Evolutionary conservation across 352 stramenopile species (phyloP).

Genomic region (Blastocystis sp.): DNA sequence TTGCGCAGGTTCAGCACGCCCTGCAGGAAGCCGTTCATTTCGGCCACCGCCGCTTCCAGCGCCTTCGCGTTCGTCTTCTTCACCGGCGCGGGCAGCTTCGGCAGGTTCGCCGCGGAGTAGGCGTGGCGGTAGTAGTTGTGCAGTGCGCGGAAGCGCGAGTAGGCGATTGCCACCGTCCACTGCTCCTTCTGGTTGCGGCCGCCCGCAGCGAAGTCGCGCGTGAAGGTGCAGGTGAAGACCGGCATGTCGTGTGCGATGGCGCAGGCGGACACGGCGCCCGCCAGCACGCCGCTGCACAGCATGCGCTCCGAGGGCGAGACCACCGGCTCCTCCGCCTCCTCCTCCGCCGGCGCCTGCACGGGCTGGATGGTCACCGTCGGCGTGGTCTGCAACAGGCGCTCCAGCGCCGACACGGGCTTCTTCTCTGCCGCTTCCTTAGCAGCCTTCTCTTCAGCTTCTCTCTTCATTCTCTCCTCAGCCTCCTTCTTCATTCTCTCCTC

Average conservation of each 20-base stretch:
- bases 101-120: not conserved
- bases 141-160: constrained; percentile 26
- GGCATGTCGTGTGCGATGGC: not conserved
- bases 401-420: constrained; percentile 6
- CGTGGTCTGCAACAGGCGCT: constrained; percentile 26
- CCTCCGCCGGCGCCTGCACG: not conserved
- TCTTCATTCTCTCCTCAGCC: not conserved
- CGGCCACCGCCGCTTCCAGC: not conserved
- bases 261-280: not conserved
- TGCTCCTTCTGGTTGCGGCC: not conserved
- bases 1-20: constrained; percentile 43
- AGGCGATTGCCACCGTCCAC: constrained; percentile 10
- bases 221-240: not conserved
- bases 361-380: constrained; percentile 10
- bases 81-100: constrained; percentile 13
- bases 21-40: constrained; percentile 5
- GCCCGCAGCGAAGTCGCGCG: not conserved
- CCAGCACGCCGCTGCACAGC: constrained; percentile 34
- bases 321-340: not conserved
- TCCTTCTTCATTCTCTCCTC: not conserved
- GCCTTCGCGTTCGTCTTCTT: not conserved
- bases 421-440: constrained; percentile 20
- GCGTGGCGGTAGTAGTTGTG: constrained; percentile 6
- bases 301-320: constrained; percentile 26
- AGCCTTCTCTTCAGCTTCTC: not conserved